These are phyloP conservation scores for cucumber (Cucumis sativus) DNA, from an alignment of 306 rosid species.

Conservation along the genomic window Cucumber_9930_V3 NC_026656.2:14028001-14028500, in stretches of 20 bases:
- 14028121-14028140: neutral
- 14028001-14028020: too few species aligned
- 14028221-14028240: slow-evolving; percentile 47
- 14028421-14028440: slow-evolving; percentile 87
- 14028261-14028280: slow-evolving; percentile 94
- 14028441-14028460: slow-evolving; percentile 65
- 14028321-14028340: slow-evolving; percentile 77
- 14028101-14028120: neutral
- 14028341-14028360: slow-evolving; percentile 83
- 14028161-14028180: neutral
- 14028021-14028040: too few species aligned
- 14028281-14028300: slow-evolving; percentile 91
- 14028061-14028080: too few species aligned
- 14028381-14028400: slow-evolving; percentile 63
- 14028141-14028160: neutral
- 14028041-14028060: too few species aligned
- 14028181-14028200: neutral
- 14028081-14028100: neutral
- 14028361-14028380: slow-evolving; percentile 91
- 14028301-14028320: slow-evolving; percentile 72
- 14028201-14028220: neutral
- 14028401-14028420: slow-evolving; percentile 99
- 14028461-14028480: slow-evolving; percentile 86
- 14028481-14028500: slow-evolving; percentile 71
- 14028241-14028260: slow-evolving; percentile 94